Evolutionary conservation across 805 yeast genomes (phyloP).

Genomic region (Maudiozyma saulgeensis): DNA sequence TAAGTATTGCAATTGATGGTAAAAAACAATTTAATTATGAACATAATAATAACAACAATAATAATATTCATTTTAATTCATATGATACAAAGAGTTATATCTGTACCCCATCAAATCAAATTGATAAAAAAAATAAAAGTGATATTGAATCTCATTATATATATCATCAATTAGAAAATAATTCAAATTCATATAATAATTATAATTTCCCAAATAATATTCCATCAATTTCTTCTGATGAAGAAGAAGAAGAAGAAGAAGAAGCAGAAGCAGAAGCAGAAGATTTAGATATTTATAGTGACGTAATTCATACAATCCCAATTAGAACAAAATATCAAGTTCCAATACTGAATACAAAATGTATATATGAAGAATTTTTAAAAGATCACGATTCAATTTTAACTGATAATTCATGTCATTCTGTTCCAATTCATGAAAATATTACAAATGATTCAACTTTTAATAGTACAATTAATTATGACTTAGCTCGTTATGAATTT

Average conservation of each 20-base stretch:
- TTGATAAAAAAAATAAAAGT: not conserved
- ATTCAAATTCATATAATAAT: not conserved
- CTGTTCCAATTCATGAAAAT: not conserved
- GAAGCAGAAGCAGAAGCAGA: not conserved
- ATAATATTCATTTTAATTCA: not conserved
- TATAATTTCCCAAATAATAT: not conserved
- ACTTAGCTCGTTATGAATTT: not conserved
- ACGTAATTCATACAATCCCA: constrained; percentile 21
- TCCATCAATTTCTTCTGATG: not conserved
- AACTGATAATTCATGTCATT: not conserved
- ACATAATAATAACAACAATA: not conserved
- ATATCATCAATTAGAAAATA: not conserved
- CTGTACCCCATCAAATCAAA: not conserved
- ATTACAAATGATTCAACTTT: no score
- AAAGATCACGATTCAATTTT: not conserved
- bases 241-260: not conserved
- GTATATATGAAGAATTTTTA: constrained; percentile 1
- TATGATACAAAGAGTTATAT: not conserved
- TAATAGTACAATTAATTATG: not conserved
- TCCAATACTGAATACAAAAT: not conserved
- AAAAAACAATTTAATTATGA: not conserved
- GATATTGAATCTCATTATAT: not conserved
- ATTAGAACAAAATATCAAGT: constrained; percentile 11
- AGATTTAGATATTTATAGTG: not conserved
- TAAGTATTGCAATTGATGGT: not conserved